A percentile compares a stretch with the other conserved stretches of the same genome.
These are phyloP conservation scores for Fomitiporia mediterranea DNA, from an alignment of 1,284 basidiomycete genomes.

Conservation along the genomic window DNA sequence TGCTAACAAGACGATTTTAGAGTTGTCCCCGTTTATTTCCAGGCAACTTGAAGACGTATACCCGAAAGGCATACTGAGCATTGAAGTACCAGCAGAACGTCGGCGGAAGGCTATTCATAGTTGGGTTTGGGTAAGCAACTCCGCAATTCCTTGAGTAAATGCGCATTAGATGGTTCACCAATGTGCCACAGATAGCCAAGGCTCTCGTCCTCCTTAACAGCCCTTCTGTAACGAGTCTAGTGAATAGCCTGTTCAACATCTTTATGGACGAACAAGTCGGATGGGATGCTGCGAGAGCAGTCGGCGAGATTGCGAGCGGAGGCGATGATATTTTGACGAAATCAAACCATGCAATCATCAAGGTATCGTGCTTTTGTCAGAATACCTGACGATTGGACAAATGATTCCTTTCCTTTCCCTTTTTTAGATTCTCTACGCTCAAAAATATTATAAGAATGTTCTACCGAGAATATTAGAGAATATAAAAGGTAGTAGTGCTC, in stretches of 20 bases:
- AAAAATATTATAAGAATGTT: conserved; percentile 75
- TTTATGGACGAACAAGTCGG: conserved; percentile 58
- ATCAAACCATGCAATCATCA: conserved; percentile 69
- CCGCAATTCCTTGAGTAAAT: too few relatives aligned
- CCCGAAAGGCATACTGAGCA: conserved; percentile 38
- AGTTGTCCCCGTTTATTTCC: conserved; percentile 43
- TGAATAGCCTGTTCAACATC: conserved; percentile 63
- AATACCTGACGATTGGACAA: neutral
- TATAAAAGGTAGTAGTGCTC: conserved; percentile 39
- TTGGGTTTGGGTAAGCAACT: conserved; percentile 72
- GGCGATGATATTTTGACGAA: conserved; percentile 66
- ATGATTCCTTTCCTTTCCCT: neutral
- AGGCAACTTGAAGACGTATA: conserved; percentile 43
- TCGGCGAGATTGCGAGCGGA: conserved; percentile 60
- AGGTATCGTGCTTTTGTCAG: conserved; percentile 44
- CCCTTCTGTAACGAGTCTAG: conserved; percentile 48
- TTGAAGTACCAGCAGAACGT: conserved; percentile 28
- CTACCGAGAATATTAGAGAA: conserved; percentile 74
- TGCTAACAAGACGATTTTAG: conserved; percentile 30
- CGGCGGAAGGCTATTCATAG: conserved; percentile 53
- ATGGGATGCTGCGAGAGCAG: conserved; percentile 66
- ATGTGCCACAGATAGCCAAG: conserved; percentile 57
- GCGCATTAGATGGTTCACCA: neutral
- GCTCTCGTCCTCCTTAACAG: conserved; percentile 76
- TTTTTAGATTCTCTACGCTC: conserved; percentile 75